A percentile compares a stretch with the other conserved stretches of the same genome.
Evolutionary conservation across 495 filamentous ascomycete genomes (phyloP).

Genomic region (Podospora didyma): DNA sequence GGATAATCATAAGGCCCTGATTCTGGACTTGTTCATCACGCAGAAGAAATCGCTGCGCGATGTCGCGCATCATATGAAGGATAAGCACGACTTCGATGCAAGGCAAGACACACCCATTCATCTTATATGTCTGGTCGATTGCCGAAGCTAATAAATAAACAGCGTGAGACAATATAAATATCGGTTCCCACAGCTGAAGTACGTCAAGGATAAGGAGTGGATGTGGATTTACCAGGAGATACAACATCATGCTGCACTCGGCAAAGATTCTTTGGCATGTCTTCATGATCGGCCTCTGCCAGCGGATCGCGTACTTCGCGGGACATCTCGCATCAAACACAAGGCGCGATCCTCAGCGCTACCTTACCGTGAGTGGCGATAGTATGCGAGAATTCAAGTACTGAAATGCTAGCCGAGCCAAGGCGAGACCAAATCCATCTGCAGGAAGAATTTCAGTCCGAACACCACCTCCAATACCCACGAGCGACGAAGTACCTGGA

Average conservation of each 20-base stretch:
- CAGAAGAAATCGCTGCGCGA: slow-evolving; percentile 2
- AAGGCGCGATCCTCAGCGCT: background rate
- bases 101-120: background rate
- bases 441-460: background rate
- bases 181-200: background rate
- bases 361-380: background rate
- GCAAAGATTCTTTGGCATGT: slow-evolving; percentile 1
- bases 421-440: background rate
- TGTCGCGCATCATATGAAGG: background rate
- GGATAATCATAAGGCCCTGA: background rate
- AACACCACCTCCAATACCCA: background rate
- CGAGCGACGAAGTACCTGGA: no score
- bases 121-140: background rate
- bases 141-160: background rate
- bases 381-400: background rate
- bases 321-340: background rate
- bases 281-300: slow-evolving; percentile 3
- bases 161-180: slow-evolving; percentile 6
- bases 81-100: background rate
- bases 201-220: slow-evolving; percentile 5
- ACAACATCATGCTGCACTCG: background rate
- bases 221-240: slow-evolving; percentile 1
- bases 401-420: background rate
- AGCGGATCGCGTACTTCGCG: background rate
- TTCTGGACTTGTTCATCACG: slow-evolving; percentile 3